Evolutionary conservation across 352 stramenopile genomes (phyloP).

Genomic region (Pythium phragmitis): DNA sequence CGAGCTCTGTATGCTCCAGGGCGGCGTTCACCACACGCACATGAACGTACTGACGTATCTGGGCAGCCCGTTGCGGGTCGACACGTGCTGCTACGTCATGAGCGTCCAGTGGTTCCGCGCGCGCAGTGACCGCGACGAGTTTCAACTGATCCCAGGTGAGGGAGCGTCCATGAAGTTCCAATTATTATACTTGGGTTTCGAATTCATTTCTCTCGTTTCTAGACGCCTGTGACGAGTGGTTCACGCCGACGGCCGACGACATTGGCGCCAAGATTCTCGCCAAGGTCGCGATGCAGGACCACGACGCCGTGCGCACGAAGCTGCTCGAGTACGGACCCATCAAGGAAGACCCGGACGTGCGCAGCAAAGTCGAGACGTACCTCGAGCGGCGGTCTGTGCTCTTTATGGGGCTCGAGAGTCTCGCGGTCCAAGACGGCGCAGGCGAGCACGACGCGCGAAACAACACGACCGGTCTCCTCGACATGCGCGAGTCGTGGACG

Average conservation of each 20-base stretch:
- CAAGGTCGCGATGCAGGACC: slow-evolving; percentile 76
- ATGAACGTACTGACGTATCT: slow-evolving; percentile 77
- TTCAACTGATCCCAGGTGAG: slow-evolving; percentile 61
- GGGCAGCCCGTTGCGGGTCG: slow-evolving; percentile 51
- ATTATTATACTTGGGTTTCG: neutral
- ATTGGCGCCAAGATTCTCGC: slow-evolving; percentile 73
- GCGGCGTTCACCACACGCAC: slow-evolving; percentile 82
- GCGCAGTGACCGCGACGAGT: slow-evolving; percentile 61
- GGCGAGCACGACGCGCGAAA: slow-evolving; percentile 46
- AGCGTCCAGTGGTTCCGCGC: slow-evolving; percentile 76
- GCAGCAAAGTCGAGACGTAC: slow-evolving; percentile 85
- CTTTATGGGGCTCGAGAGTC: slow-evolving; percentile 55
- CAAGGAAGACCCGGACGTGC: slow-evolving; percentile 80
- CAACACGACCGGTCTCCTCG: slow-evolving; percentile 30
- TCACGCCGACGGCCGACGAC: slow-evolving; percentile 76
- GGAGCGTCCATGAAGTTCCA: neutral
- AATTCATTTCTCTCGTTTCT: neutral
- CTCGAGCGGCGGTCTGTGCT: slow-evolving; percentile 76
- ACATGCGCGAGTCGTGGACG: slow-evolving; percentile 78
- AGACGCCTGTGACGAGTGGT: slow-evolving; percentile 67
- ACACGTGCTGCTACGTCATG: slow-evolving; percentile 72
- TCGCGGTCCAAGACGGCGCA: slow-evolving; percentile 50
- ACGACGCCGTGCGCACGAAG: slow-evolving; percentile 69
- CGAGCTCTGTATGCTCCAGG: slow-evolving; percentile 72
- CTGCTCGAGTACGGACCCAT: slow-evolving; percentile 85